These are phyloP conservation scores for Infundibulicybe gibba DNA, from an alignment of 768 basidiomycete genomes.

Conservation along the genomic window DNA sequence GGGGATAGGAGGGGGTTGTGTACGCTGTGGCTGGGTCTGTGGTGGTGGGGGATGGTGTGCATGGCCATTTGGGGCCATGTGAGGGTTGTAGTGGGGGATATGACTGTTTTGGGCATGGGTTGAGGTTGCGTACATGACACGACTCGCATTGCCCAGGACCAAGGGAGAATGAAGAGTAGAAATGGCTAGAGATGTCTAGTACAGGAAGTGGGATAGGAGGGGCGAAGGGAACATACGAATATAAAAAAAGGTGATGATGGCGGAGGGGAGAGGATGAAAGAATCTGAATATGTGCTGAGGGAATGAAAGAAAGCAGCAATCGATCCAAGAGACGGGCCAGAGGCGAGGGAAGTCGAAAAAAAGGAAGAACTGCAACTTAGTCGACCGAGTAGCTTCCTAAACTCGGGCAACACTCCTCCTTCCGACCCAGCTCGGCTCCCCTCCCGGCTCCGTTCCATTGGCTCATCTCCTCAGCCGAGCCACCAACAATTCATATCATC, in stretches of 20 bases:
- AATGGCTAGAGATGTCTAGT: slow-evolving; percentile 9
- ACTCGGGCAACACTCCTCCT: neutral
- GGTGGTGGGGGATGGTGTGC: slow-evolving; percentile 18
- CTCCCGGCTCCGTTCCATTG: too few relatives aligned
- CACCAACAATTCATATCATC: too few relatives aligned
- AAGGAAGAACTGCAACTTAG: slow-evolving; percentile 1
- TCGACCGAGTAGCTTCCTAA: neutral
- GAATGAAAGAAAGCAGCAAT: neutral
- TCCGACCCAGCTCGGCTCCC: too few relatives aligned
- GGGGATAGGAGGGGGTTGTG: slow-evolving; percentile 22
- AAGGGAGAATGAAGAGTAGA: slow-evolving; percentile 19
- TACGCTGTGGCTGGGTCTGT: slow-evolving; percentile 17
- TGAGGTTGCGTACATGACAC: slow-evolving; percentile 55
- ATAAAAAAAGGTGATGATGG: neutral
- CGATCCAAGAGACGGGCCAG: neutral
- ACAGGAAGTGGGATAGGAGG: slow-evolving; percentile 1
- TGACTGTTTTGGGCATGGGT: slow-evolving; percentile 42
- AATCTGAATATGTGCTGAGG: slow-evolving; percentile 8
- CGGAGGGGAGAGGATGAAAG: slow-evolving; percentile 12
- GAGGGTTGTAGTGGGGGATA: slow-evolving; percentile 28
- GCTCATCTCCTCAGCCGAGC: too few relatives aligned
- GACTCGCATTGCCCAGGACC: slow-evolving; percentile 49
- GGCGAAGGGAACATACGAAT: neutral
- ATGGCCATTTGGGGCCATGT: slow-evolving; percentile 26
- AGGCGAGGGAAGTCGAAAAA: neutral